Evolutionary conservation across 1,139 yeast species (phyloP).

Genomic region (Saccharomycopsis hybrid): DNA sequence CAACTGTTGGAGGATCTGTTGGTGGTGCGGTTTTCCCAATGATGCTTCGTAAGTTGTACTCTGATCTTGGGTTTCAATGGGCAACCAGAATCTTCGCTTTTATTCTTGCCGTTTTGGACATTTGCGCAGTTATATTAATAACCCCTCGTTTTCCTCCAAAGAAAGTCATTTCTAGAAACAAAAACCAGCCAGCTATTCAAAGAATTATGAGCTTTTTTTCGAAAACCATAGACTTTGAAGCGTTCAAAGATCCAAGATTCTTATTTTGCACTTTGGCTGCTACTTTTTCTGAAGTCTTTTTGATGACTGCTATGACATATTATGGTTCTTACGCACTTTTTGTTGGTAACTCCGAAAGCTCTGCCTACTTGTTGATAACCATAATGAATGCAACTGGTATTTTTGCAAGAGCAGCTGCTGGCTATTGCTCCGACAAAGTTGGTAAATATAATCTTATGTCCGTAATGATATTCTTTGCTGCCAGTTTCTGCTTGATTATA

Average conservation of each 20-base stretch:
- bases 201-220: not conserved
- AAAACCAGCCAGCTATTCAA: not conserved
- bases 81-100: conserved; percentile 53
- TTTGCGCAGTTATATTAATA: conserved; percentile 36
- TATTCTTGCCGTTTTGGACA: conserved; percentile 38
- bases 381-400: conserved; percentile 55
- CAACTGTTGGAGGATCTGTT: conserved; percentile 57
- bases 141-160: conserved; percentile 39
- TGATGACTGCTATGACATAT: conserved; percentile 47
- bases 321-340: conserved; percentile 49
- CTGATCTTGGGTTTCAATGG: conserved; percentile 52
- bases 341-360: conserved; percentile 45
- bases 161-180: not conserved
- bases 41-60: conserved; percentile 46
- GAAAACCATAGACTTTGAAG: conserved; percentile 16
- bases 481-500: conserved; percentile 36
- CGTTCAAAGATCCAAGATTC: conserved; percentile 35
- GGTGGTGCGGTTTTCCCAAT: conserved; percentile 61
- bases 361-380: conserved; percentile 47
- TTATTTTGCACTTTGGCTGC: conserved; percentile 36
- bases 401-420: conserved; percentile 52
- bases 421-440: conserved; percentile 44
- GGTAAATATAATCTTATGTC: conserved; percentile 56
- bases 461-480: conserved; percentile 36
- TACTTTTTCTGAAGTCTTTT: conserved; percentile 48